Percentiles rank a stretch among this genome's conserved stretches.
Evolutionary conservation across 148 eudicot species (phyloP).

Genomic region (Amaranthus cruentus): DNA sequence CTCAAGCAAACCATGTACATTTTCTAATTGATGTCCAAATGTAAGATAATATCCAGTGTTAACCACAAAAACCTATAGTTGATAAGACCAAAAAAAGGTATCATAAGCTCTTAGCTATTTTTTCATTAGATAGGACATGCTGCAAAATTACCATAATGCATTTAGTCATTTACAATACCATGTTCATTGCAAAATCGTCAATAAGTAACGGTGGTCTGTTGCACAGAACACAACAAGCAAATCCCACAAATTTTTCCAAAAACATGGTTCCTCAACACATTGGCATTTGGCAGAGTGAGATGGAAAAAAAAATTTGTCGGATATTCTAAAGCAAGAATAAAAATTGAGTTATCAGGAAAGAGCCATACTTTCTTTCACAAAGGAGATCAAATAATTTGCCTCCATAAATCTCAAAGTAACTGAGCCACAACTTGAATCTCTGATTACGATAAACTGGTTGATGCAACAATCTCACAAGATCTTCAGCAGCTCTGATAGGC

Average conservation of each 20-base stretch:
- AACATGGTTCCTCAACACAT: neutral
- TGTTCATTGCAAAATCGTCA: neutral
- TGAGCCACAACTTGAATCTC: slow-evolving; percentile 95
- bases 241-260: neutral
- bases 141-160: neutral
- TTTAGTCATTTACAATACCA: neutral
- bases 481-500: slow-evolving; percentile 92
- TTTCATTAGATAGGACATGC: neutral
- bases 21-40: neutral
- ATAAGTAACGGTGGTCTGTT: neutral
- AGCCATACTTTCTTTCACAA: slow-evolving; percentile 69
- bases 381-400: slow-evolving; percentile 94
- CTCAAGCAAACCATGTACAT: neutral
- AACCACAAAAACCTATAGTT: neutral
- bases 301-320: neutral
- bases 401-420: slow-evolving; percentile 97
- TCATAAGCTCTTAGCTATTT: neutral
- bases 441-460: slow-evolving; percentile 81
- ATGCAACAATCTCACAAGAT: slow-evolving; percentile 73
- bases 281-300: neutral
- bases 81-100: neutral
- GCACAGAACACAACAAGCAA: neutral
- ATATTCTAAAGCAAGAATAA: neutral
- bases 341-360: neutral
- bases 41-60: neutral